Percentiles rank a stretch among this genome's conserved stretches.
Evolutionary conservation across 345 rosid genomes (phyloP).

Genomic region (Gossypium ekmanianum): DNA sequence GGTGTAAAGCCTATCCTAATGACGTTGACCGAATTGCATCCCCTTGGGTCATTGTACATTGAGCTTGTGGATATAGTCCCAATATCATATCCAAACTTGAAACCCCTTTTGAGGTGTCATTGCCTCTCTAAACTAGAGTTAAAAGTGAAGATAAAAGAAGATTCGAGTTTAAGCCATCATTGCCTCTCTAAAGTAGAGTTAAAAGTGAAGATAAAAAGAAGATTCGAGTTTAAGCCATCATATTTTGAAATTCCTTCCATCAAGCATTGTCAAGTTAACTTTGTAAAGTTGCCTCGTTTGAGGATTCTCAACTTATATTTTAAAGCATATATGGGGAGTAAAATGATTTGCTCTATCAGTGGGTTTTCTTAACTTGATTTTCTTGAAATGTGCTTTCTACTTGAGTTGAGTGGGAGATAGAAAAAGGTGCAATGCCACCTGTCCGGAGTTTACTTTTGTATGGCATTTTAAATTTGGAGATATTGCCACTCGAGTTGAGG

Average conservation of each 20-base stretch:
- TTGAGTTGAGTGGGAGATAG: not conserved
- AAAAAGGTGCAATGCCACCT: not conserved
- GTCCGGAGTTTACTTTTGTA: not conserved
- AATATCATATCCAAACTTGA: not conserved
- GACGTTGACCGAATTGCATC: not conserved
- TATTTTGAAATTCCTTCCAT: not conserved
- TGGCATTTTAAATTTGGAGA: not conserved
- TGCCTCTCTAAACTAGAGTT: not conserved
- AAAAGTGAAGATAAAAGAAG: not conserved
- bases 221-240: not conserved
- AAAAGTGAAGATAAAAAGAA: not conserved
- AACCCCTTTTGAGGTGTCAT: not conserved
- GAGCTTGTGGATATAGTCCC: too few relatives aligned
- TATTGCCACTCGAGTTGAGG: not conserved
- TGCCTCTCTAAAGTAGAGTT: not conserved
- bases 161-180: not conserved
- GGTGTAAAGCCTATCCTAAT: not conserved
- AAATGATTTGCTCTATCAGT: too few relatives aligned
- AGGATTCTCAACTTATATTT: too few relatives aligned
- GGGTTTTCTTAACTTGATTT: not conserved
- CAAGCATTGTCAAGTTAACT: not conserved
- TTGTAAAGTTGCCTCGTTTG: not conserved
- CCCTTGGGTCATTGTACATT: not conserved
- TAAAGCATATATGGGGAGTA: too few relatives aligned
- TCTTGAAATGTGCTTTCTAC: not conserved